phyloP scores from a whole-genome alignment of 176 grass and related monocot genomes.

The Elymus sibiricus region DNA sequence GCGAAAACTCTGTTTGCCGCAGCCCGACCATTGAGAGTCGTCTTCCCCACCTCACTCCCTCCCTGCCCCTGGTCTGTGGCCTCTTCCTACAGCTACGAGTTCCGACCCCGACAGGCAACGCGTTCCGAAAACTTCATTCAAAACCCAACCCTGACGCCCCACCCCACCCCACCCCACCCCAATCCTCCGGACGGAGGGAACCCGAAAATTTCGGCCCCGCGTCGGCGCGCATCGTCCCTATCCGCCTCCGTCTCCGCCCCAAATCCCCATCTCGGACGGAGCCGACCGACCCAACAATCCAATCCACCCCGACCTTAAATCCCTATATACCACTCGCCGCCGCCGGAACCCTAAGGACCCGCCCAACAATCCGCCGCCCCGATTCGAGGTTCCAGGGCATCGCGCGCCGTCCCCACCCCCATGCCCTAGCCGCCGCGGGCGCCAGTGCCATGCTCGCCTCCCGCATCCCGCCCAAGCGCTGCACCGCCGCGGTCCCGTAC shows the following conservation, averaged over 20 bases:
- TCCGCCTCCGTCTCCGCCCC: too few species aligned
- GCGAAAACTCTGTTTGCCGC: conserved; percentile 20
- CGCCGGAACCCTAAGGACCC: conserved; percentile 32
- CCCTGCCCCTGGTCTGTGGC: not conserved
- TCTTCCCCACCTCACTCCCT: conserved; percentile 19
- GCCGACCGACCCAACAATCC: not conserved
- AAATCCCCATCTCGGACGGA: not conserved
- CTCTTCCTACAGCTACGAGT: not conserved
- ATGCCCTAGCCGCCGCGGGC: conserved; percentile 32
- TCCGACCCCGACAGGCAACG: not conserved
- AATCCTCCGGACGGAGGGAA: conserved; percentile 34
- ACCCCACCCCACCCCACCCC: not conserved
- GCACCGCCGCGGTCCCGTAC: conserved; percentile 33
- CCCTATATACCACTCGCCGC: not conserved
- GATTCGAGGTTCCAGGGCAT: conserved; percentile 19
- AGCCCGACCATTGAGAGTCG: not conserved
- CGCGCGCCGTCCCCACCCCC: not conserved
- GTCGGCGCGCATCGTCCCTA: not conserved
- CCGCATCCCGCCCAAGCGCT: conserved; percentile 63
- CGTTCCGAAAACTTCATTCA: conserved; percentile 43
- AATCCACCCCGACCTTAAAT: conserved; percentile 3
- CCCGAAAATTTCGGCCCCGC: conserved; percentile 20
- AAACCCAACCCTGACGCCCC: conserved; percentile 17
- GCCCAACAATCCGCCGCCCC: not conserved
- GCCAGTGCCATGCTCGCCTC: conserved; percentile 42